Percentiles rank a stretch among this genome's conserved stretches.
These are phyloP conservation scores for Apiospora koreana DNA, from an alignment of 2,329 filamentous ascomycete genomes.

Conservation along the genomic window DNA sequence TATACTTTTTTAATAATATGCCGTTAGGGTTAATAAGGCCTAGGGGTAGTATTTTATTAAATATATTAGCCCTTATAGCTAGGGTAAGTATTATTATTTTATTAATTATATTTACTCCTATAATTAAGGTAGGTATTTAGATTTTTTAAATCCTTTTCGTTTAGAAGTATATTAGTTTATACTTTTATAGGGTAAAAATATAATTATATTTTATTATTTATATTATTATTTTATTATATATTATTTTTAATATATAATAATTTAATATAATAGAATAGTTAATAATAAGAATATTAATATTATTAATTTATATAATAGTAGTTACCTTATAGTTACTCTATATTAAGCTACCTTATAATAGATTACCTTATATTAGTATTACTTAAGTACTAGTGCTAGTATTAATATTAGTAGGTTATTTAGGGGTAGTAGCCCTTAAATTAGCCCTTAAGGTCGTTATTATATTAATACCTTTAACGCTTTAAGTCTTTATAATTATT, in stretches of 20 bases:
- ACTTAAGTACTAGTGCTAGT: no score
- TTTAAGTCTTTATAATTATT: background rate
- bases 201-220: slow-evolving; percentile 8
- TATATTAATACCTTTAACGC: no score
- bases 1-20: background rate
- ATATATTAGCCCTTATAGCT: background rate
- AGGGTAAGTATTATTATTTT: background rate
- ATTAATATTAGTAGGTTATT: no score
- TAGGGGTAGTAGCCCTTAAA: no score
- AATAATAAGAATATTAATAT: background rate
- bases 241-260: background rate
- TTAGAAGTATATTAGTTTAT: background rate
- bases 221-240: slow-evolving; percentile 3
- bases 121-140: no score
- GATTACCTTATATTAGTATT: background rate
- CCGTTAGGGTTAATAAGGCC: no score
- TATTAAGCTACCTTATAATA: no score
- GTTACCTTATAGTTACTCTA: background rate
- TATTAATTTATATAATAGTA: background rate
- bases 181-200: background rate
- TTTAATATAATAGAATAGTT: background rate
- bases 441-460: no score
- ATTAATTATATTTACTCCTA: background rate
- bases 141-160: background rate
- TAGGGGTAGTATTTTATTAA: no score